Percentiles rank a stretch among this genome's conserved stretches.
Conservation (phyloP, 495 filamentous ascomycete genomes). For the Trichoderma gamsii region DNA sequence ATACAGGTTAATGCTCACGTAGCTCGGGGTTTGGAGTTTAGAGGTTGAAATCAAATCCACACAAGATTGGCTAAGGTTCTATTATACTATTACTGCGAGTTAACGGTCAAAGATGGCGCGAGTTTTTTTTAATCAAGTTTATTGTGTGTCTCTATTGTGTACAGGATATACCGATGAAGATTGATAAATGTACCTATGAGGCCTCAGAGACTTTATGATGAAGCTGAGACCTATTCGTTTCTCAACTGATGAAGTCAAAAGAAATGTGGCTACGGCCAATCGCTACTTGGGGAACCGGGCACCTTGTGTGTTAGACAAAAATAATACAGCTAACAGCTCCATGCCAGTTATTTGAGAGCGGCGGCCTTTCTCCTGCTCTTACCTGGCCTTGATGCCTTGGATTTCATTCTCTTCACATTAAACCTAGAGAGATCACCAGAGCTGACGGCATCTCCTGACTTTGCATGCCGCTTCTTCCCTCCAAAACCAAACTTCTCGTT, state of each 20-base stretch:
- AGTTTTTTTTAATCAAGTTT: too few species aligned
- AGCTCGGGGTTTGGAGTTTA: too few species aligned
- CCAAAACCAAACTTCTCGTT: constrained; percentile 90
- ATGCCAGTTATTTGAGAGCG: constrained; percentile 16
- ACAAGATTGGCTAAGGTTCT: too few species aligned
- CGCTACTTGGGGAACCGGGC: neutral
- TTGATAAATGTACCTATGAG: too few species aligned
- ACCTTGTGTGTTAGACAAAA: neutral
- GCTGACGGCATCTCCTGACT: constrained; percentile 79
- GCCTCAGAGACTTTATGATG: too few species aligned
- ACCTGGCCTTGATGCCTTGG: constrained; percentile 24
- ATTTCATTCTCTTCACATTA: constrained; percentile 80
- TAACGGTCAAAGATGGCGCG: too few species aligned
- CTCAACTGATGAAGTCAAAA: neutral
- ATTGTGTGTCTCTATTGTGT: too few species aligned
- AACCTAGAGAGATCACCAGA: constrained; percentile 73
- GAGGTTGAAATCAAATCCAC: too few species aligned
- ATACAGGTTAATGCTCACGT: too few species aligned
- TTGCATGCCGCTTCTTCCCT: constrained; percentile 82
- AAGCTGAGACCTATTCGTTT: too few species aligned
- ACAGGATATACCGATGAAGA: too few species aligned
- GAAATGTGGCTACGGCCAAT: neutral
- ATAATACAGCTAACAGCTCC: neutral
- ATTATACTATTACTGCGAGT: too few species aligned
- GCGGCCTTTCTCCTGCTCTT: constrained; percentile 38